Percentiles rank a stretch among this genome's conserved stretches.
phyloP scores from a whole-genome alignment of 2,329 filamentous ascomycete species.

The Blastomyces silverae region DNA sequence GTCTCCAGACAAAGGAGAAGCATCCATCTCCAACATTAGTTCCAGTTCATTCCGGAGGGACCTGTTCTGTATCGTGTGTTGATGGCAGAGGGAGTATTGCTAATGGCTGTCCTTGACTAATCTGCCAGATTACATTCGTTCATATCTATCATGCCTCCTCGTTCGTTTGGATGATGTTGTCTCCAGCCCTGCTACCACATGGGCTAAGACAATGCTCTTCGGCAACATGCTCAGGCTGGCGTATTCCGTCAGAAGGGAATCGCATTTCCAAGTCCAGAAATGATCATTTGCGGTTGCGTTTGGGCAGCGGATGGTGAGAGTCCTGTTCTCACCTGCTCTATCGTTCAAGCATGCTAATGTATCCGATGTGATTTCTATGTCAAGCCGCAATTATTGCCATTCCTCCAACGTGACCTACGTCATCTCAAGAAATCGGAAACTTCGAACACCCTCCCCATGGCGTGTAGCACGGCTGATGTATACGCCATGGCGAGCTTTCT shows the following conservation, averaged over 20 bases:
- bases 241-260: neutral
- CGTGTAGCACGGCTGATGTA: neutral
- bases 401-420: neutral
- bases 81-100: neutral
- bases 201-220: conserved; percentile 11
- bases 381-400: neutral
- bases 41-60: neutral
- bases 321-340: neutral
- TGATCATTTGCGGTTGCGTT: neutral
- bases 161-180: conserved; percentile 10
- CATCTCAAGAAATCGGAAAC: neutral
- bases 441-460: neutral
- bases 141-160: conserved; percentile 5
- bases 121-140: neutral
- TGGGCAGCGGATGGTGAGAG: neutral
- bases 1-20: neutral
- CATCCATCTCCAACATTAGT: neutral
- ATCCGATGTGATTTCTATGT: neutral
- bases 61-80: conserved; percentile 1
- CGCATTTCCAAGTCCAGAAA: conserved; percentile 1
- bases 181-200: conserved; percentile 6
- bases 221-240: neutral
- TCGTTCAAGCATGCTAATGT: neutral
- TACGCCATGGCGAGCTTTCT: neutral
- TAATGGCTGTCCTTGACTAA: neutral